Percentiles rank a stretch among this genome's conserved stretches.
These are phyloP conservation scores for Postia placenta DNA, from an alignment of 768 basidiomycete genomes.

Conservation along the genomic window DNA sequence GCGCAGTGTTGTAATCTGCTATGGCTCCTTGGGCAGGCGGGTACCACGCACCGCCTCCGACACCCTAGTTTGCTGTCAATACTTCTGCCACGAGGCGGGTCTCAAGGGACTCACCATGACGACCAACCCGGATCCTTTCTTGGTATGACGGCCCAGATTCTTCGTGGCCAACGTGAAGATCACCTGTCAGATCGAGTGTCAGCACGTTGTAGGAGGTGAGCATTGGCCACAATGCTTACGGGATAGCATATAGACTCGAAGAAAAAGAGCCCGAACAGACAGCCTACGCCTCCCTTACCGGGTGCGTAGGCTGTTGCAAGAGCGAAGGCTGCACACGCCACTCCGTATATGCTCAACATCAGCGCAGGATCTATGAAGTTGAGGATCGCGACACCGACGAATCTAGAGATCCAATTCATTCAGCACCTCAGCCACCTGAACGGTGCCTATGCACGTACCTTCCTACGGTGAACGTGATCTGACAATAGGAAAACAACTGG, in stretches of 20 bases:
- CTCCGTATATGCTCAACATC: slow-evolving; percentile 47
- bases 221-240: slow-evolving; percentile 23
- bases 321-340: slow-evolving; percentile 45
- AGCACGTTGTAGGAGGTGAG: background rate
- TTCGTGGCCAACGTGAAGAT: slow-evolving; percentile 65
- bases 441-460: slow-evolving; percentile 30
- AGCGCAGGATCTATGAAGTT: slow-evolving; percentile 62
- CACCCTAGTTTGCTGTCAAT: slow-evolving; percentile 30
- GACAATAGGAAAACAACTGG: slow-evolving; percentile 64
- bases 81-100: background rate
- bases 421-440: too few species aligned
- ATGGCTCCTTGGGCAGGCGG: slow-evolving; percentile 54
- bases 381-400: slow-evolving; percentile 55
- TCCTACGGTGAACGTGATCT: slow-evolving; percentile 61
- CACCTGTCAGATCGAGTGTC: slow-evolving; percentile 33
- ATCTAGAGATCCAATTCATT: slow-evolving; percentile 33
- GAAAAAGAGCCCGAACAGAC: slow-evolving; percentile 62
- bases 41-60: slow-evolving; percentile 67
- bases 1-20: slow-evolving; percentile 44
- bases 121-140: slow-evolving; percentile 55
- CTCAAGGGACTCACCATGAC: slow-evolving; percentile 40
- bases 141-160: slow-evolving; percentile 55
- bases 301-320: slow-evolving; percentile 44
- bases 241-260: slow-evolving; percentile 75
- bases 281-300: slow-evolving; percentile 51